phyloP scores from a whole-genome alignment of 345 rosid genomes.

The Pelargonium nanum region DNA sequence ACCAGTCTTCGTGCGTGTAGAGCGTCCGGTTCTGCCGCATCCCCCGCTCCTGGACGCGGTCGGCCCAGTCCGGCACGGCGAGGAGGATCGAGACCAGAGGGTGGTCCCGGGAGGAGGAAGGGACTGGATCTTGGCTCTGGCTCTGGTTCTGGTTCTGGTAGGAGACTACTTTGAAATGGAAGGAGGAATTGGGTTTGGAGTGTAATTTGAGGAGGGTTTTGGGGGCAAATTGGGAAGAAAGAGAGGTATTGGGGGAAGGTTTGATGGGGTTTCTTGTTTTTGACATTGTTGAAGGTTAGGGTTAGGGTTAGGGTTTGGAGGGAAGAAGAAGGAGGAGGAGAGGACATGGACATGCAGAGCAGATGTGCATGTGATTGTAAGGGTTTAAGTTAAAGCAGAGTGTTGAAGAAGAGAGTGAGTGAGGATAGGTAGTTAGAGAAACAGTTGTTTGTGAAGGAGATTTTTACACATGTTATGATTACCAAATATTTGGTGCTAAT shows the following conservation, averaged over 20 bases:
- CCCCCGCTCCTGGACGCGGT: conserved; percentile 63
- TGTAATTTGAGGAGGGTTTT: conserved; percentile 19
- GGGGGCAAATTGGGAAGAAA: conserved; percentile 28
- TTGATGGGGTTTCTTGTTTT: conserved; percentile 24
- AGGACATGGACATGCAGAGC: too few species aligned
- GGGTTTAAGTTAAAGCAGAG: too few species aligned
- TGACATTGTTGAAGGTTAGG: conserved; percentile 32
- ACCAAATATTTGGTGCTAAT: too few species aligned
- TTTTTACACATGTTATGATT: too few species aligned
- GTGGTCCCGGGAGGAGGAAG: too few species aligned
- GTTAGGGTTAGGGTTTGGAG: conserved; percentile 23
- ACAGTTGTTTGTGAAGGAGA: too few species aligned
- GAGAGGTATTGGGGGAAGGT: conserved; percentile 8
- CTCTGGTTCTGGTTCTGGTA: conserved; percentile 19
- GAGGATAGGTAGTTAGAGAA: too few species aligned
- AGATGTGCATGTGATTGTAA: too few species aligned
- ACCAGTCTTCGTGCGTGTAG: conserved; percentile 75
- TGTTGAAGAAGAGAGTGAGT: too few species aligned
- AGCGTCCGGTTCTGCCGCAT: conserved; percentile 61
- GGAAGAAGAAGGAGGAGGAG: conserved; percentile 22
- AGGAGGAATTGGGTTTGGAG: background rate
- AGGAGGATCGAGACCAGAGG: conserved; percentile 48
- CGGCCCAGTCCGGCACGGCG: conserved; percentile 84
- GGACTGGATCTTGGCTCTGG: conserved; percentile 18
- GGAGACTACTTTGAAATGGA: conserved; percentile 14